These are phyloP conservation scores for Fusarium verrucosum DNA, from an alignment of 2,329 filamentous ascomycete species.

Conservation along the genomic window DNA sequence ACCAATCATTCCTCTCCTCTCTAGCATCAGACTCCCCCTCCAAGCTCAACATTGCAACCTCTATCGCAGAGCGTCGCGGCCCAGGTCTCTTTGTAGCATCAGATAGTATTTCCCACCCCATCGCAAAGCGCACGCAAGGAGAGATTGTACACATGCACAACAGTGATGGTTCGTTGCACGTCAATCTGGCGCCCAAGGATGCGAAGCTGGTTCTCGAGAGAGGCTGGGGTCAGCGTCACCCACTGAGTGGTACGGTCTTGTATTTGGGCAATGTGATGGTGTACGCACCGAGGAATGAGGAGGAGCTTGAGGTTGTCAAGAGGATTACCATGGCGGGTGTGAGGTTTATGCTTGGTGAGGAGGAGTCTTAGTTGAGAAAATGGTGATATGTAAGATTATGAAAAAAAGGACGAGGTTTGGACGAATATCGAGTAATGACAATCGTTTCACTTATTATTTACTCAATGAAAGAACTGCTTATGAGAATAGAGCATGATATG, in stretches of 20 bases:
- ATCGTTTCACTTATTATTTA: background rate
- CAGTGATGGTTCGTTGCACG: constrained; percentile 28
- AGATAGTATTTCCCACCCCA: background rate
- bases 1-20: constrained; percentile 24
- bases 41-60: constrained; percentile 28
- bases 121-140: constrained; percentile 1
- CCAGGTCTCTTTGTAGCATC: constrained; percentile 23
- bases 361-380: constrained; percentile 4
- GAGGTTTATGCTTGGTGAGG: constrained; percentile 22
- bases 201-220: constrained; percentile 24
- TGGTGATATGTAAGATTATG: background rate
- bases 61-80: constrained; percentile 18
- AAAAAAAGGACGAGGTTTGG: background rate
- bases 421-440: background rate
- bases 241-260: constrained; percentile 17
- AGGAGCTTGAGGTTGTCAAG: constrained; percentile 17
- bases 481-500: no score
- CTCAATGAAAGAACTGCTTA: no score
- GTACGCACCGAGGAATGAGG: constrained; percentile 27
- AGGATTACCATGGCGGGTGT: constrained; percentile 11
- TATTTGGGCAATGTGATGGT: constrained; percentile 30
- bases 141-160: constrained; percentile 32
- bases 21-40: constrained; percentile 16
- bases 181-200: constrained; percentile 25
- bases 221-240: constrained; percentile 32